Percentiles rank a stretch among this genome's conserved stretches.
Evolutionary conservation across 2,329 filamentous ascomycete genomes (phyloP).

Genomic region (Penicillium fuscoglaucum): DNA sequence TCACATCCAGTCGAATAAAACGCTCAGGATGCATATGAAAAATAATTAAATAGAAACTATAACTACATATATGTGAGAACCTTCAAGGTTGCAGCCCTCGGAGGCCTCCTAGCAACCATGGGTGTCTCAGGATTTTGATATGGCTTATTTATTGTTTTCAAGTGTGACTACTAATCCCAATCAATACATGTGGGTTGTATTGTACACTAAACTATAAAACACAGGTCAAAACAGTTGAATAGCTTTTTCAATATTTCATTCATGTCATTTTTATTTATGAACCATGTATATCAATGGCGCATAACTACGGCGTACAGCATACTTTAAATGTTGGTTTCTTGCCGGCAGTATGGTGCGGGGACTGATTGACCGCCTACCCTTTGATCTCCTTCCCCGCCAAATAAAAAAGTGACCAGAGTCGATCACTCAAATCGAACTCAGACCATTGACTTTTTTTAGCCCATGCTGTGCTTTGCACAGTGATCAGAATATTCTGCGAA

Average conservation of each 20-base stretch:
- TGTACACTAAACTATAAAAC: not conserved
- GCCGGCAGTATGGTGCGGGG: slow-evolving; percentile 13
- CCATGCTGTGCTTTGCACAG: slow-evolving; percentile 32
- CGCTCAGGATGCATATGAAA: not conserved
- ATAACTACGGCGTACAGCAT: not conserved
- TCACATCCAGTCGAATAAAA: not conserved
- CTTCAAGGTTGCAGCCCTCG: not conserved
- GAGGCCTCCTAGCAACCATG: too few relatives aligned
- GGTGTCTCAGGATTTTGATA: not conserved
- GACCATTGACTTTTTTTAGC: slow-evolving; percentile 1
- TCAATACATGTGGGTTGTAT: not conserved
- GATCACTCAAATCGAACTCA: not conserved
- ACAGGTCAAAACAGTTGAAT: not conserved
- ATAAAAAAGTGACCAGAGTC: slow-evolving; percentile 13
- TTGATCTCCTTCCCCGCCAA: slow-evolving; percentile 23
- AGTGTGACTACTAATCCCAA: not conserved
- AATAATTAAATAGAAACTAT: not conserved
- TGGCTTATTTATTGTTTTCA: not conserved
- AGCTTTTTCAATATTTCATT: not conserved
- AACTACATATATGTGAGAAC: not conserved
- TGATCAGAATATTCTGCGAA: slow-evolving; percentile 14
- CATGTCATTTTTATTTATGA: not conserved
- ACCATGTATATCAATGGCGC: not conserved
- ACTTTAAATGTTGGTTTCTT: not conserved
- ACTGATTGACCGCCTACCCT: slow-evolving; percentile 18